phyloP scores from a whole-genome alignment of 75 land plant genomes.

The Pinus albicaulis region DNA sequence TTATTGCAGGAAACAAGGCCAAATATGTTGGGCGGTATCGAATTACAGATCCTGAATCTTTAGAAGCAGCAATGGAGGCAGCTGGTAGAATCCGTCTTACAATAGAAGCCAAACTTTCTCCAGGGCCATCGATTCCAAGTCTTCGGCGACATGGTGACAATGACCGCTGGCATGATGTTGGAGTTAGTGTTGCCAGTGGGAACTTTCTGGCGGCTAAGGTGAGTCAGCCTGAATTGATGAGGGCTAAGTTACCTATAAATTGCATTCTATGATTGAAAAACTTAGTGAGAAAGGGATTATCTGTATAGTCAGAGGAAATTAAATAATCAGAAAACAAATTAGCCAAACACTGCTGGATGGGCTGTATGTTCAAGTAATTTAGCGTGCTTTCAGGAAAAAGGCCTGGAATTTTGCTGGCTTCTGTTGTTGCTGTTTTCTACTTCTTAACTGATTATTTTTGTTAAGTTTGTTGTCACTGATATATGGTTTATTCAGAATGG shows the following conservation, averaged over 20 bases:
- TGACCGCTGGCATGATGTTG: slow-evolving; percentile 82
- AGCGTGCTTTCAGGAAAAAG: not conserved
- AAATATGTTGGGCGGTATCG: slow-evolving; percentile 83
- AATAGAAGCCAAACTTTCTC: slow-evolving; percentile 88
- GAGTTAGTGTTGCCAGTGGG: slow-evolving; percentile 85
- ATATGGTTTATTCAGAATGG: too few relatives aligned
- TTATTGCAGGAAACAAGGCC: slow-evolving; percentile 61
- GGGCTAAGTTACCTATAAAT: not conserved
- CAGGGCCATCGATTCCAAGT: slow-evolving; percentile 66
- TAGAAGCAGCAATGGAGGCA: slow-evolving; percentile 91
- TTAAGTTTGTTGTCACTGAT: not conserved
- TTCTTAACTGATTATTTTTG: not conserved
- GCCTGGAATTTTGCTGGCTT: not conserved
- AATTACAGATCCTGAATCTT: slow-evolving; percentile 70
- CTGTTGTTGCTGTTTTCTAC: not conserved
- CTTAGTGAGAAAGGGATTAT: not conserved
- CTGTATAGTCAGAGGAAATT: not conserved
- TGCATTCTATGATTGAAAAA: not conserved
- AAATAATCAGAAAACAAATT: not conserved
- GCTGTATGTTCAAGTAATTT: not conserved
- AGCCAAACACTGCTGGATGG: not conserved
- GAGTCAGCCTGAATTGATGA: not conserved
- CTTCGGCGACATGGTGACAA: slow-evolving; percentile 81
- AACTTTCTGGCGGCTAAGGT: slow-evolving; percentile 95
- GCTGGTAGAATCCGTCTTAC: slow-evolving; percentile 68